Base-by-base conservation (phyloP, 106 monocot genomes). In the Cymbidium sinense region DNA sequence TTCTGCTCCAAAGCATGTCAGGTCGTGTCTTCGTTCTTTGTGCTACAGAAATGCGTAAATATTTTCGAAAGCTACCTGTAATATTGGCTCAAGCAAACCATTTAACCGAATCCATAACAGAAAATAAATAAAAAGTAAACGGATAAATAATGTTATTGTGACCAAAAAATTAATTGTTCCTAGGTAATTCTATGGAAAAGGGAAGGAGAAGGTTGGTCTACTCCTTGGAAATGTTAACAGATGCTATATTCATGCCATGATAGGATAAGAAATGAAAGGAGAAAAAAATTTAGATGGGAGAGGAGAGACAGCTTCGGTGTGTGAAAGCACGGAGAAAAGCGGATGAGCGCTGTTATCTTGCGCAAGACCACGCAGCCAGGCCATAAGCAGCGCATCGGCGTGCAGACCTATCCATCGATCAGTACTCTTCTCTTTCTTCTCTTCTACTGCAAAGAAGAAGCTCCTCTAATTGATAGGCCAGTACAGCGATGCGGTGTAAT, bases 331-430 rank as follows among this genome's bases (percentile, higher is more conserved):
- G 3, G 30, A 29, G 19, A 12, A 34, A 0, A 29, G 19, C 20
- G 21, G 37, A 36, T 19, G 87, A 88, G 78, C 81, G 83, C 58
- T 84, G 81, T 84, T 91, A 73, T 84, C 77, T 84, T 84, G 84
- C 84, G 28, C 76, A 84, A 78, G 69, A 79, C 79, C 84, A 13
- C 79, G 43, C 84, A 79, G 79, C 86, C 19, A 65, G 69, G 51
- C 83, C 86, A 86, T 86, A 86, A 83, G 52, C 86, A 86, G 80
- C 86, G 86, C 86, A 86, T 86, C 86, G 86, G 64, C 62, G 79
- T 80, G 27, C 80, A 80, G 77, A 51, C 79, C 86, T 79, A 82
- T 82, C 86, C 9, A 28, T 4, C 29, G 29, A 25, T 69, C 29
- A 0, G 4, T 25, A 20, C 21, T 10, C 30, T 47, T 29, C 74